Evolutionary conservation across 805 yeast species (phyloP).

Genomic region (Wickerhamomyces chaumierensis): DNA sequence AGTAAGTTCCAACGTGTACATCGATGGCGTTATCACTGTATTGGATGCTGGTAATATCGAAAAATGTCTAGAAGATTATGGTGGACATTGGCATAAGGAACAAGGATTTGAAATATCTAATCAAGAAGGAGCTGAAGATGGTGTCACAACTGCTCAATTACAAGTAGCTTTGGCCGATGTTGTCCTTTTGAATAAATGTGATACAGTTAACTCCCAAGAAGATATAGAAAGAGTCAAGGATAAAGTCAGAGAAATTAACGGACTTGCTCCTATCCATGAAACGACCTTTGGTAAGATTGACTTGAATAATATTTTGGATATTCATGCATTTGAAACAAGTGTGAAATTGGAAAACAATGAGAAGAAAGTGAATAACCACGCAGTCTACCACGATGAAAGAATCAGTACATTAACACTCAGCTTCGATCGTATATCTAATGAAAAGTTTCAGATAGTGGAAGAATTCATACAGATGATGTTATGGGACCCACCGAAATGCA

Average conservation of each 20-base stretch:
- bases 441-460: conserved; percentile 39
- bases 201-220: conserved; percentile 28
- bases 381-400: conserved; percentile 11
- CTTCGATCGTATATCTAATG: conserved; percentile 25
- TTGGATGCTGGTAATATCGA: conserved; percentile 63
- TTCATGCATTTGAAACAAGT: conserved; percentile 62
- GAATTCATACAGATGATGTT: conserved; percentile 55
- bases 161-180: conserved; percentile 89
- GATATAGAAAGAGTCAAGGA: conserved; percentile 19
- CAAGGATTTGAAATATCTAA: conserved; percentile 28
- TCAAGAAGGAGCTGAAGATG: conserved; percentile 27
- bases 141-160: conserved; percentile 70
- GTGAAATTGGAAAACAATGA: conserved; percentile 17
- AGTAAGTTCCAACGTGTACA: conserved; percentile 67
- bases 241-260: conserved; percentile 46
- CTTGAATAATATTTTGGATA: conserved; percentile 55
- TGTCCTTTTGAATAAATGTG: conserved; percentile 70
- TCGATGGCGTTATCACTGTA: conserved; percentile 88
- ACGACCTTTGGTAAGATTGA: conserved; percentile 69
- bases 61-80: conserved; percentile 56
- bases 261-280: conserved; percentile 51
- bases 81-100: conserved; percentile 57
- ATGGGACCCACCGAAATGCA: conserved; percentile 48
- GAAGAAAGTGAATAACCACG: no score
- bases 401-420: conserved; percentile 42